A percentile compares a stretch with the other conserved stretches of the same genome.
Evolutionary conservation across 2,329 filamentous ascomycete genomes (phyloP).

Genomic region (Fusarium secorum): DNA sequence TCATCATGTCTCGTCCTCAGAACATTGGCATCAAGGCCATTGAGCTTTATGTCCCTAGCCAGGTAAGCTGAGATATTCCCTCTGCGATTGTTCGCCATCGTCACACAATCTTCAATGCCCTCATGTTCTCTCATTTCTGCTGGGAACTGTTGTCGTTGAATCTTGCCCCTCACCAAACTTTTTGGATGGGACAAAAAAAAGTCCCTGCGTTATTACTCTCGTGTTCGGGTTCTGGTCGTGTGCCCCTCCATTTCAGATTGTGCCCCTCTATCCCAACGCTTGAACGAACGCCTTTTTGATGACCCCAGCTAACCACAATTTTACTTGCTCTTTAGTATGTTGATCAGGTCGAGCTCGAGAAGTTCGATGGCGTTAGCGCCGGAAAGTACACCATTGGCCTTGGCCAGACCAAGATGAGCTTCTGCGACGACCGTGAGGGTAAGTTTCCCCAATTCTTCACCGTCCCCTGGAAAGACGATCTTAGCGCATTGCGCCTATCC

Average conservation of each 20-base stretch:
- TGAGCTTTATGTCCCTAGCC: slow-evolving; percentile 86
- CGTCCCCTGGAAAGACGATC: slow-evolving; percentile 11
- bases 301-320: slow-evolving; percentile 41
- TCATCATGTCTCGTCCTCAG: slow-evolving; percentile 77
- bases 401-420: slow-evolving; percentile 91
- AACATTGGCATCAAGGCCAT: slow-evolving; percentile 95
- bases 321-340: slow-evolving; percentile 68
- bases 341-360: slow-evolving; percentile 82
- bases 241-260: slow-evolving; percentile 38
- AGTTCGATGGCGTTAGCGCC: slow-evolving; percentile 81
- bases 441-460: slow-evolving; percentile 34
- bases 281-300: slow-evolving; percentile 18
- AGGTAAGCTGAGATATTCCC: slow-evolving; percentile 63
- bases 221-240: slow-evolving; percentile 35
- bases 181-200: slow-evolving; percentile 29
- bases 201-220: slow-evolving; percentile 31
- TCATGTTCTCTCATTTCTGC: slow-evolving; percentile 10
- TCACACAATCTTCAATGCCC: slow-evolving; percentile 5
- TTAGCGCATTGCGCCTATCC: slow-evolving; percentile 14
- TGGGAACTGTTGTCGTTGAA: slow-evolving; percentile 22
- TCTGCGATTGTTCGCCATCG: slow-evolving; percentile 10
- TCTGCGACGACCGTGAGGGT: slow-evolving; percentile 91
- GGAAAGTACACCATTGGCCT: slow-evolving; percentile 93
- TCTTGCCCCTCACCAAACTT: slow-evolving; percentile 35
- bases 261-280: slow-evolving; percentile 37